Percentiles rank a stretch among this genome's conserved stretches.
phyloP scores from a whole-genome alignment of 495 filamentous ascomycete genomes.

The Annulohypoxylon stygium region DNA sequence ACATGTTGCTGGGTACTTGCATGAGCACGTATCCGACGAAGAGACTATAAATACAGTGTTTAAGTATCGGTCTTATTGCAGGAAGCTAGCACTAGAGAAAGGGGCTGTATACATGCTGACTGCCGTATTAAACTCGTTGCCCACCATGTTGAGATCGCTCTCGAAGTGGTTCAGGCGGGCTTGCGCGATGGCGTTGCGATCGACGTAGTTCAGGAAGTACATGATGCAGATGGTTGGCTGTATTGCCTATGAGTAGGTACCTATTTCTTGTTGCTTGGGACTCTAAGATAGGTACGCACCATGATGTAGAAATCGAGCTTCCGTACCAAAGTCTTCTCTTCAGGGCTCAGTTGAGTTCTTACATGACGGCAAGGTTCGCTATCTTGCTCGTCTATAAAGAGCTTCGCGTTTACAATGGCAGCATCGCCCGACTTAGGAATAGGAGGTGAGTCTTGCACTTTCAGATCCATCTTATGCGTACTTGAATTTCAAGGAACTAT shows the following conservation, averaged over 20 bases:
- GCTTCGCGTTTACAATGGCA: slow-evolving; percentile 4
- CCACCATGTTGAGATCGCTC: slow-evolving; percentile 60
- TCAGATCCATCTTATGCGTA: slow-evolving; percentile 17
- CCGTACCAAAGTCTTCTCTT: slow-evolving; percentile 59
- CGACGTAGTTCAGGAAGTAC: slow-evolving; percentile 66
- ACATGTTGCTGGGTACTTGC: slow-evolving; percentile 58
- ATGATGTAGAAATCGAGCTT: slow-evolving; percentile 65
- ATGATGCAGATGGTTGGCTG: slow-evolving; percentile 62
- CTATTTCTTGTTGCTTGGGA: background rate
- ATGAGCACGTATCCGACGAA: slow-evolving; percentile 62
- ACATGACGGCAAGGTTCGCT: background rate
- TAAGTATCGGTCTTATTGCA: background rate
- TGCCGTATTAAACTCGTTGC: slow-evolving; percentile 63
- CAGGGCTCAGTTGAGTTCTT: slow-evolving; percentile 54
- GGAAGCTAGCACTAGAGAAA: background rate
- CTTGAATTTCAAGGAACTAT: background rate
- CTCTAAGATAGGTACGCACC: slow-evolving; percentile 38
- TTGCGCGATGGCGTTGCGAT: slow-evolving; percentile 62
- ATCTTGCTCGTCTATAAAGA: background rate
- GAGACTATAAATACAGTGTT: slow-evolving; percentile 39
- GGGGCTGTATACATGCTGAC: slow-evolving; percentile 55
- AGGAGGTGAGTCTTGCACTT: background rate
- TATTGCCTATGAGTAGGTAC: slow-evolving; percentile 9
- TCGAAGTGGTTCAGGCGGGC: slow-evolving; percentile 62
- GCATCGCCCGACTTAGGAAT: background rate